A percentile compares a stretch with the other conserved stretches of the same genome.
These are phyloP conservation scores for Tricholoma hemisulphureum DNA, from an alignment of 768 basidiomycete genomes.

Conservation along the genomic window DNA sequence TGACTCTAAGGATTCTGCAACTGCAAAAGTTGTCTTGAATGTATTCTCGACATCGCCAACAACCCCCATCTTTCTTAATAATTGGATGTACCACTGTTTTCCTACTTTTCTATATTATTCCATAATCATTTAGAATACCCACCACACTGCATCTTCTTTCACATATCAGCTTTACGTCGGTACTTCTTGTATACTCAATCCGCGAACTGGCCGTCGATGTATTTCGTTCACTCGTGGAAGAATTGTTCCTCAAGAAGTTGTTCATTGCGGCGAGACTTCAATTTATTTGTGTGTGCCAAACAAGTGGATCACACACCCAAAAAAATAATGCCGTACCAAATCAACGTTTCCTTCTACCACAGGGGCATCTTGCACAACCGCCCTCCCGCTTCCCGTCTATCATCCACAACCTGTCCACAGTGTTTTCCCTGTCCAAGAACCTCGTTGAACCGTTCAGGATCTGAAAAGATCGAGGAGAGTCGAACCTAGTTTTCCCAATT, in stretches of 20 bases:
- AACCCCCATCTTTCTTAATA: background rate
- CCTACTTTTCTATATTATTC: conserved; percentile 3
- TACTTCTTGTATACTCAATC: background rate
- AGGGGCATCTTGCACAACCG: conserved; percentile 22
- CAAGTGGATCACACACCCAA: conserved; percentile 41
- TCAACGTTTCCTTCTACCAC: conserved; percentile 33
- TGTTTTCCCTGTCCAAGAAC: conserved; percentile 51
- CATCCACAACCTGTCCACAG: conserved; percentile 14
- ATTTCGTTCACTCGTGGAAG: background rate
- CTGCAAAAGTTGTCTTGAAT: background rate
- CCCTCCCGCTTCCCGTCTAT: conserved; percentile 11
- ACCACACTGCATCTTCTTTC: background rate
- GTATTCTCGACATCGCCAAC: background rate
- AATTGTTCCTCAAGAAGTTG: background rate
- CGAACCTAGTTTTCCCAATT: conserved; percentile 7
- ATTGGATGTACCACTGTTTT: conserved; percentile 1
- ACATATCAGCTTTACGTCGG: background rate
- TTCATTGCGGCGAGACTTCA: background rate
- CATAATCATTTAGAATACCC: conserved; percentile 4
- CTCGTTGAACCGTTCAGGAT: conserved; percentile 62
- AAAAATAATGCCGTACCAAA: conserved; percentile 45
- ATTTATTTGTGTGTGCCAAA: conserved; percentile 36
- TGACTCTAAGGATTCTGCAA: background rate
- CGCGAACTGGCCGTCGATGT: background rate
- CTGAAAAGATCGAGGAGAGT: conserved; percentile 53